Conservation (phyloP, 2,329 filamentous ascomycete genomes). For the Colletotrichum endophyticum region DNA sequence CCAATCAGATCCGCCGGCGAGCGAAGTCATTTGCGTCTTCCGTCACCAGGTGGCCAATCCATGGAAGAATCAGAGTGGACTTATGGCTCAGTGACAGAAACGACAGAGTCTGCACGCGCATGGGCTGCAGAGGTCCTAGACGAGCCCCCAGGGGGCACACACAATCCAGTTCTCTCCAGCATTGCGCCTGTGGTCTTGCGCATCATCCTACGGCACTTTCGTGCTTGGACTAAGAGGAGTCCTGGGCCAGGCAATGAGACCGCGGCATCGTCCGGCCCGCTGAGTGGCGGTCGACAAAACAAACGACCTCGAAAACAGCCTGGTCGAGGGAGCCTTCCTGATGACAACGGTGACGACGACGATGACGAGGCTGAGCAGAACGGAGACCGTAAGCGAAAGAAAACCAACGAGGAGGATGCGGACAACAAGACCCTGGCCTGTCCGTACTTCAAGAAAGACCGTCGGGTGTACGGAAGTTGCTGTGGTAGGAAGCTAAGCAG, state of each 20-base stretch:
- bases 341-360: not conserved
- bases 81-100: not conserved
- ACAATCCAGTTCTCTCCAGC: not conserved
- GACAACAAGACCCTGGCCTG: constrained; percentile 21
- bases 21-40: not conserved
- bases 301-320: not conserved
- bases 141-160: not conserved
- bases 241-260: not conserved
- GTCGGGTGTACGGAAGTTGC: constrained; percentile 25
- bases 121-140: not conserved
- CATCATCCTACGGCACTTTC: not conserved
- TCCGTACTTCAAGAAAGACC: constrained; percentile 32
- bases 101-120: not conserved
- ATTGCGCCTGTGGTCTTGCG: not conserved
- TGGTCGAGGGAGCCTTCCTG: not conserved
- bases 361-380: not conserved
- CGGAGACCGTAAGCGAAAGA: not conserved
- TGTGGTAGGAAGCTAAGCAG: constrained; percentile 24
- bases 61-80: not conserved
- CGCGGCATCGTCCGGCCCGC: not conserved
- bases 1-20: no score
- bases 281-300: not conserved
- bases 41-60: not conserved
- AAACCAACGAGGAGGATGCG: not conserved
- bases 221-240: not conserved